Conservation (phyloP, 176 grass and related monocot species). For the Oropetium thomaeum region DNA sequence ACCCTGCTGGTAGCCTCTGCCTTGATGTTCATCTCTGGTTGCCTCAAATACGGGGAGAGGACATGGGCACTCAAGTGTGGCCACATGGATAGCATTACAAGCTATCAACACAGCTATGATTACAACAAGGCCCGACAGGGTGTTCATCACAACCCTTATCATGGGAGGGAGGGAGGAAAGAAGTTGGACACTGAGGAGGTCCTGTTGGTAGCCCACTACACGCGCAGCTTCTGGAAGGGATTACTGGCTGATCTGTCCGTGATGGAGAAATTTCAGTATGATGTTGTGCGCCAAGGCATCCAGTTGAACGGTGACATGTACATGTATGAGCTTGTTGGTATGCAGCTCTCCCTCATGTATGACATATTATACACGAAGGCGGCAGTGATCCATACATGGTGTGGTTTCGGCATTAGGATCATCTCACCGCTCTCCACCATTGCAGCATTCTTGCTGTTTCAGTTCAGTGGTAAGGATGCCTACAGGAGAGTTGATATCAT, state of each 20-base stretch:
- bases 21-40: background rate
- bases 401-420: background rate
- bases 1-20: background rate
- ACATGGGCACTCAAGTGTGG: slow-evolving; percentile 12
- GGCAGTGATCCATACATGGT: background rate
- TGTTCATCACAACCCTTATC: background rate
- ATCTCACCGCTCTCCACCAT: background rate
- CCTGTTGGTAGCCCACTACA: slow-evolving; percentile 1
- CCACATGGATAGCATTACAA: background rate
- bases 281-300: background rate
- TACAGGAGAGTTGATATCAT: background rate
- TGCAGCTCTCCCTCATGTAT: background rate
- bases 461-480: background rate
- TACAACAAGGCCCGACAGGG: too few relatives aligned
- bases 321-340: background rate
- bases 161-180: background rate
- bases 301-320: background rate
- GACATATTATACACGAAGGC: background rate
- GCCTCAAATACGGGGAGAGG: slow-evolving; percentile 4
- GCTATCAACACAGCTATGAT: too few relatives aligned
- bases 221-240: background rate
- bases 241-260: background rate
- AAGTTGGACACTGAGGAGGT: background rate
- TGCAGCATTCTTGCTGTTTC: background rate
- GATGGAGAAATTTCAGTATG: background rate